Percentiles rank a stretch among this genome's conserved stretches.
phyloP scores from a whole-genome alignment of 495 filamentous ascomycete genomes.

The Tuber microsphaerosporum region DNA sequence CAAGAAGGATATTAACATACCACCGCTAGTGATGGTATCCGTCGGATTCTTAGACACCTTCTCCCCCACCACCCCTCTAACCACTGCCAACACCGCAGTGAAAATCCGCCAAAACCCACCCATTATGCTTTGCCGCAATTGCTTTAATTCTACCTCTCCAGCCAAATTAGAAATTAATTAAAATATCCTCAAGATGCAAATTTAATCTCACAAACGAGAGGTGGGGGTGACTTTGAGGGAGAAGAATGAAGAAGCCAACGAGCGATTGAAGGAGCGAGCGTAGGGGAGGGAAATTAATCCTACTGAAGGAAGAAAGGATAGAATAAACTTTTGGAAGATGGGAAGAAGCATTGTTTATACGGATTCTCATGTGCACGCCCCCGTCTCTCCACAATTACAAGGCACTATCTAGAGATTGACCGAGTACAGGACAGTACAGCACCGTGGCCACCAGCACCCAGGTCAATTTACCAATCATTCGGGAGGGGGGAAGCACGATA shows the following conservation, averaged over 20 bases:
- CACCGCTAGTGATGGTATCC: constrained; percentile 39
- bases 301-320: background rate
- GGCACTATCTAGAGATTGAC: background rate
- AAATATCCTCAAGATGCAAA: background rate
- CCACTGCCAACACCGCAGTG: background rate
- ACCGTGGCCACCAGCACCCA: background rate
- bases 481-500: background rate
- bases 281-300: background rate
- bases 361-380: background rate
- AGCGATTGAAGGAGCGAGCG: background rate
- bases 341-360: constrained; percentile 4
- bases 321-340: background rate
- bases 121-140: background rate
- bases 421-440: background rate
- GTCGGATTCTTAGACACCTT: constrained; percentile 34
- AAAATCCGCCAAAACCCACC: constrained; percentile 4
- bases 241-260: background rate
- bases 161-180: background rate
- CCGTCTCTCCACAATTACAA: background rate
- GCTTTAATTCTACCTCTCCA: background rate
- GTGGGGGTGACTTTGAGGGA: background rate
- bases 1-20: constrained; percentile 11
- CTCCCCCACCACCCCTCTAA: background rate
- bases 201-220: background rate
- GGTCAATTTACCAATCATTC: background rate